These are phyloP conservation scores for Ottelia alismoides DNA, from an alignment of 106 monocot genomes.

Conservation along the genomic window DNA sequence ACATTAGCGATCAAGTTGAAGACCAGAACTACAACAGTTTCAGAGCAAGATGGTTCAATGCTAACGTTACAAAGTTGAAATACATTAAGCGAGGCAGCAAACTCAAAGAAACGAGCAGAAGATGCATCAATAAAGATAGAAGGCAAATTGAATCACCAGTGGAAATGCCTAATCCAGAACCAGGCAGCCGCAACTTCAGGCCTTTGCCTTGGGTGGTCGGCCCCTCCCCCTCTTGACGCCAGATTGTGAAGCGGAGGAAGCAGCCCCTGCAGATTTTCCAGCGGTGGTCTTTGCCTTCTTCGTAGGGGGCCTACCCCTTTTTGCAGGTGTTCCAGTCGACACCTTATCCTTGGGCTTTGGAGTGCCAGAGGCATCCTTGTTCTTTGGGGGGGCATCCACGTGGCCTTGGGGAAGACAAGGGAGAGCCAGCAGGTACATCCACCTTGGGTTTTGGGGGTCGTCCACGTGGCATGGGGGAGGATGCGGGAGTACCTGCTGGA, in stretches of 20 bases:
- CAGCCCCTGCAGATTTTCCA: conserved; percentile 6
- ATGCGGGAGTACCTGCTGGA: not conserved
- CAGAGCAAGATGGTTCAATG: no score
- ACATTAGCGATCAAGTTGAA: no score
- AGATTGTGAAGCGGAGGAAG: not conserved
- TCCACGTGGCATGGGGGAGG: conserved; percentile 31
- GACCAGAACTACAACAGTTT: no score
- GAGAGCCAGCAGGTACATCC: conserved; percentile 15
- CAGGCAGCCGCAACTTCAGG: not conserved
- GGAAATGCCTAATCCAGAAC: no score
- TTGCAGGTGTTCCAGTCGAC: not conserved
- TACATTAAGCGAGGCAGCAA: no score
- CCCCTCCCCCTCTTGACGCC: conserved; percentile 8
- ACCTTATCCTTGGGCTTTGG: not conserved
- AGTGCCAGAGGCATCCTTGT: not conserved
- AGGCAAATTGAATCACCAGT: no score
- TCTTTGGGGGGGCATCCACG: conserved; percentile 60
- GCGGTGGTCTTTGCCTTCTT: conserved; percentile 8
- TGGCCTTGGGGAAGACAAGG: conserved; percentile 12
- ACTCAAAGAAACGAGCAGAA: no score
- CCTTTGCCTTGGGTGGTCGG: conserved; percentile 9
- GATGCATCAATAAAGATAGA: no score
- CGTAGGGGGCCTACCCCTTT: not conserved
- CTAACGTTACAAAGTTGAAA: no score
- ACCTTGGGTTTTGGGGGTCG: conserved; percentile 60